Base-by-base conservation (phyloP, 108 stramenopile genomes). In the Nitzschia putrida region DNA sequence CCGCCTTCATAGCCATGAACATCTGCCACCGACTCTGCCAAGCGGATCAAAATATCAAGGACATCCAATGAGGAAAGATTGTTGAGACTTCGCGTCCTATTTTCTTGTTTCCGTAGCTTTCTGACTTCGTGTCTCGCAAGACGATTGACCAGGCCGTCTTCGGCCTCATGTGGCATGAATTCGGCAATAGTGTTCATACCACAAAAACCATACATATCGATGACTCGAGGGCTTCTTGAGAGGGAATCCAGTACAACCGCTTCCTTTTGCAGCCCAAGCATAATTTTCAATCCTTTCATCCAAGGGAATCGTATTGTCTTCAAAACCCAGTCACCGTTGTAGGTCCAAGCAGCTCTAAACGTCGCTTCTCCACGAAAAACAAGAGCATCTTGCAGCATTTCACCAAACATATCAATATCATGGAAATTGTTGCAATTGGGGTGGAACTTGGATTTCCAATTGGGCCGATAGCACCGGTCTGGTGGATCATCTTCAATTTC, bases 191-290 rank as follows among this genome's bases (percentile, higher is more conserved):
- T 71, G 14, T 85, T 65, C 5, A 13, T 3, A 3, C 80, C 85
- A 66, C 90, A 91, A 52, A 80, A 70, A 10, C 84, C 84, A 59
- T 82, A 91, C 45, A 91, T 85, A 56, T 88, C 75, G n/a, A 79
- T 61, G 68, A 85, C 70, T 8, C 73, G 57, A 20, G 87, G 86
- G 49, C 71, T 68, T 10, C 74, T 26, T 18, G 85, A 74, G 9
- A 91, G 69, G 22, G 78, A 56, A 59, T 91, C 90, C 73, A 83
- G 78, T 7, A 85, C 76, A 57, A 88, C 69, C 25, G 85, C 84
- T 57, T 91, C 90, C 68, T 71, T 86, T 21, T 55, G 54, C 12
- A 55, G 21, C 9, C 25, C 25, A 1, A 13, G 9, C 13, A 55
- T 10, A 13, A 24, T 24, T 23, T 55, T 55, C 21, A 24, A 34